Base-by-base conservation (phyloP, 1,284 basidiomycete genomes). In the Pterula multifida region DNA sequence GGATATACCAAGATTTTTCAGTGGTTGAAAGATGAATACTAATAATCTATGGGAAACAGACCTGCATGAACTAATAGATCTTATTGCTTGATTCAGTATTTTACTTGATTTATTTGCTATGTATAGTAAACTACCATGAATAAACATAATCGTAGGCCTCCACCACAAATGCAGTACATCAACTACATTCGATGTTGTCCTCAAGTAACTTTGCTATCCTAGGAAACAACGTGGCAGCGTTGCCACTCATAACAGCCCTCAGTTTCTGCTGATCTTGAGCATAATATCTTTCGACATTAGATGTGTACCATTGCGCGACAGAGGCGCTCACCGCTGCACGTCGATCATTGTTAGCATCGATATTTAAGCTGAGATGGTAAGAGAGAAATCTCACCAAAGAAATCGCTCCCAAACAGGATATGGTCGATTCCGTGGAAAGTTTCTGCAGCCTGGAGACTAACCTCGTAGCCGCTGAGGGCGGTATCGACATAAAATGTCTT, bases 361-460 rank as follows among this genome's bases (percentile, higher is more conserved):
- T 26, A 21, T 46, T 11, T 32, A 36, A 22, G 21, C 6, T 22
- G n/a, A 12, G 36, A 42, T 42, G 17, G n/a, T 13, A 48, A 12
- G 23, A 35, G 44, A 19, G 23, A 54, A 24, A 15, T 54, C 67
- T 58, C 57, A 80, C 83, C 84, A 52, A 83, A 83, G 59, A 81
- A 83, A 60, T 86, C 84, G n/a, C 78, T 79, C 42, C 84, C 83
- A 61, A 79, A 85, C 23, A 85, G 63, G 46, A 85, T 61, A 46
- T 61, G 73, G 48, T 75, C 70, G 1, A 61, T 58, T 19, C 64
- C 58, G 2, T 76, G 69, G 57, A 80, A 77, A 6, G 60, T 59
- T 46, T 77, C 65, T 58, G 79, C 67, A 1, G 71, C 68, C 11
- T 64, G 58, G 17, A 85, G 63, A 47, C 67, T 79, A 17, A 69